Evolutionary conservation across 1,139 yeast species (phyloP).

Genomic region (Protomyces pachydermus): DNA sequence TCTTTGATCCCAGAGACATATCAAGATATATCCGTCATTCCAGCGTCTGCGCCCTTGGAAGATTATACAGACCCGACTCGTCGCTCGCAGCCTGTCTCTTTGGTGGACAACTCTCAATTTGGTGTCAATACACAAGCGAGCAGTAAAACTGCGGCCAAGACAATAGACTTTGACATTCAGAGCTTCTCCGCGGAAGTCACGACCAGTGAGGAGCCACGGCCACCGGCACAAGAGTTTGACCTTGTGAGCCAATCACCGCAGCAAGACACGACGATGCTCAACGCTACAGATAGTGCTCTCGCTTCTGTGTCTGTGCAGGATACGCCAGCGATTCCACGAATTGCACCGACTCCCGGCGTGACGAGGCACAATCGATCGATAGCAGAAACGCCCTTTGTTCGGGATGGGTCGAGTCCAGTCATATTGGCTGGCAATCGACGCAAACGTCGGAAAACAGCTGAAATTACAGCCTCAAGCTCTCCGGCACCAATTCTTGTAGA

Average conservation of each 20-base stretch:
- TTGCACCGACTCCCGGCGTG: background rate
- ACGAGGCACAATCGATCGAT: background rate
- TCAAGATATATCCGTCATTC: constrained; percentile 7
- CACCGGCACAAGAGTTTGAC: background rate
- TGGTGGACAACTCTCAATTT: constrained; percentile 13
- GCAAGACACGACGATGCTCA: background rate
- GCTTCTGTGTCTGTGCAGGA: background rate
- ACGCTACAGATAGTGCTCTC: background rate
- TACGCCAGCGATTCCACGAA: background rate
- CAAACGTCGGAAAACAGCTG: constrained; percentile 4
- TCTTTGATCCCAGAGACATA: background rate
- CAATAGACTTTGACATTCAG: background rate
- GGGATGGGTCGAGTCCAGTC: background rate
- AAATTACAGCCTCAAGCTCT: background rate
- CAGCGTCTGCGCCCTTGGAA: constrained; percentile 16
- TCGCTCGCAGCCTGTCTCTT: background rate
- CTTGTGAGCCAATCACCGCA: background rate
- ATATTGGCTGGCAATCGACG: constrained; percentile 11
- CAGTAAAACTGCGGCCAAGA: background rate
- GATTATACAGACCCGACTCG: background rate
- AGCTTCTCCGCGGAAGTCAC: background rate
- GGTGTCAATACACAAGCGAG: background rate
- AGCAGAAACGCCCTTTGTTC: background rate
- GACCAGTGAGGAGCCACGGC: background rate
- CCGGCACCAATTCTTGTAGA: background rate